Percentiles rank a stretch among this genome's conserved stretches.
phyloP scores from a whole-genome alignment of 139 green algal species.

The Asterochloris erici region DNA sequence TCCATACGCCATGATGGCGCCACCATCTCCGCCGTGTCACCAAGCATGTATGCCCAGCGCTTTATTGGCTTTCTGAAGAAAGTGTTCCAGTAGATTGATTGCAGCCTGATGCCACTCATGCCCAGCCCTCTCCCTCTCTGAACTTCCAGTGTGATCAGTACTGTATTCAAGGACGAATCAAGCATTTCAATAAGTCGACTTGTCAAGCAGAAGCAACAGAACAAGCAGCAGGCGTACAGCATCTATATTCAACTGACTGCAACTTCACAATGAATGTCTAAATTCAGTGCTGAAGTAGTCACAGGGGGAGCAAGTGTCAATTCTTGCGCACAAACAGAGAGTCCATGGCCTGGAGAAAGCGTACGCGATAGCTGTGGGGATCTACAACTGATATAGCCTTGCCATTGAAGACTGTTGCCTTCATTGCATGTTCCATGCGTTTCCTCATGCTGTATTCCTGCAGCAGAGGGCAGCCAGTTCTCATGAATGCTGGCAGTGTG shows the following conservation, averaged over 20 bases:
- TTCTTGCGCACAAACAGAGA: slow-evolving; percentile 30
- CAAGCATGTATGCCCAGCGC: slow-evolving; percentile 66
- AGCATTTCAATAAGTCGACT: no score
- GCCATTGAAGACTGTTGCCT: slow-evolving; percentile 50
- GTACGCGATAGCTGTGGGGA: slow-evolving; percentile 49
- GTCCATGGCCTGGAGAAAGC: slow-evolving; percentile 41
- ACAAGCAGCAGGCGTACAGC: no score
- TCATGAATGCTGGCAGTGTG: neutral
- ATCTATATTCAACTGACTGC: no score
- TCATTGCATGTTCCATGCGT: slow-evolving; percentile 56
- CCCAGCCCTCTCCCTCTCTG: no score
- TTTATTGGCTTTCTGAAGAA: slow-evolving; percentile 71
- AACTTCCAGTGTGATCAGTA: no score
- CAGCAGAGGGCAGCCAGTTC: neutral
- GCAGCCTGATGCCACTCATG: neutral
- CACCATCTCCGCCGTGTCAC: slow-evolving; percentile 78
- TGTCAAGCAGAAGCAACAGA: no score
- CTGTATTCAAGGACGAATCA: no score
- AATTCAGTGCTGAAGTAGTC: no score
- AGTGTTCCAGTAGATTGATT: slow-evolving; percentile 33
- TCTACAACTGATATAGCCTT: slow-evolving; percentile 49
- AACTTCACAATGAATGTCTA: no score
- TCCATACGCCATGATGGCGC: slow-evolving; percentile 63
- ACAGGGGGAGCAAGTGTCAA: no score
- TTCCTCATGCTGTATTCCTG: slow-evolving; percentile 69